Evolutionary conservation across 768 basidiomycete species (phyloP).

Genomic region (Mycena vulgaris): DNA sequence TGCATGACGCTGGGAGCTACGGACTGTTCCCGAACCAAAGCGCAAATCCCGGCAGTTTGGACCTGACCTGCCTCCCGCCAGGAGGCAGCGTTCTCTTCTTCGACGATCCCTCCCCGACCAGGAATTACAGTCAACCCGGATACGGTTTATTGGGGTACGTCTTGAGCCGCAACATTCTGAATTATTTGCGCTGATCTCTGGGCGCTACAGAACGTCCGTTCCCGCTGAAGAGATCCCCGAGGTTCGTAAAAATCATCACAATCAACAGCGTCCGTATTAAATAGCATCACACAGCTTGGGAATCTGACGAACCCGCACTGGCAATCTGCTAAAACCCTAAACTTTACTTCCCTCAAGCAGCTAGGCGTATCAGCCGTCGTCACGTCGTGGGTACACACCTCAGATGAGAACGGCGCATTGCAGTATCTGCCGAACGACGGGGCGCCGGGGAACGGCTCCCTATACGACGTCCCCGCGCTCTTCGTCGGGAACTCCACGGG

Average conservation of each 20-base stretch:
- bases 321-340: conserved; percentile 48
- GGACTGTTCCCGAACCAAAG: conserved; percentile 40
- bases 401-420: conserved; percentile 48
- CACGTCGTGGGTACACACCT: conserved; percentile 48
- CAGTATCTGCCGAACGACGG: conserved; percentile 50
- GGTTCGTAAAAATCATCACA: conserved; percentile 45
- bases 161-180: conserved; percentile 30
- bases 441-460: conserved; percentile 35
- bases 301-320: conserved; percentile 52
- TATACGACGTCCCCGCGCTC: conserved; percentile 49
- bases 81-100: conserved; percentile 46
- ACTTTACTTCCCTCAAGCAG: conserved; percentile 41
- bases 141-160: conserved; percentile 47
- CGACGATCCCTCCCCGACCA: conserved; percentile 50
- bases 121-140: conserved; percentile 49
- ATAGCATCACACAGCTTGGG: conserved; percentile 48
- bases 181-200: neutral
- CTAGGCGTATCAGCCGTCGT: conserved; percentile 45
- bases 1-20: conserved; percentile 46
- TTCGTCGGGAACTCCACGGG: conserved; percentile 51
- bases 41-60: conserved; percentile 40
- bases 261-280: conserved; percentile 42
- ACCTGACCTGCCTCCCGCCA: conserved; percentile 43
- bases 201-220: conserved; percentile 44
- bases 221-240: conserved; percentile 46